These are phyloP conservation scores for Chaetomium fimeti DNA, from an alignment of 495 filamentous ascomycete genomes.

Conservation along the genomic window DNA sequence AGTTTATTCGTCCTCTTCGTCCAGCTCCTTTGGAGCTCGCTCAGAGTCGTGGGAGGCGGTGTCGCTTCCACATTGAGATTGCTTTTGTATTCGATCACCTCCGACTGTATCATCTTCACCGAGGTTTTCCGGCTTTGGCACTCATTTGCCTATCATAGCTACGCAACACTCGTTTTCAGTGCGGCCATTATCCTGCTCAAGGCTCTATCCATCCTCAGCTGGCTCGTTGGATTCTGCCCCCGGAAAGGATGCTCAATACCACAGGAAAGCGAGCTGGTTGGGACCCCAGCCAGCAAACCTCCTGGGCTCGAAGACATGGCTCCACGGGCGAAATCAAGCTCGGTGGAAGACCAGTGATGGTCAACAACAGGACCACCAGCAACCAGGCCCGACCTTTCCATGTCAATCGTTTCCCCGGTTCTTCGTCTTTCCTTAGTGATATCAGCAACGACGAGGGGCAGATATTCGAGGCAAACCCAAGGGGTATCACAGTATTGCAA, in stretches of 20 bases:
- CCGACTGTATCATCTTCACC: conserved; percentile 9
- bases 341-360: conserved; percentile 20
- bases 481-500: conserved; percentile 17
- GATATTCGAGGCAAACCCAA: background rate
- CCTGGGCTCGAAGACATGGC: background rate
- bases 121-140: background rate
- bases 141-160: background rate
- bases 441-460: conserved; percentile 27
- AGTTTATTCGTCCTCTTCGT: conserved; percentile 1
- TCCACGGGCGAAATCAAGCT: background rate
- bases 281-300: background rate
- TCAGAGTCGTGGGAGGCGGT: background rate
- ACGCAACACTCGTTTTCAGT: background rate
- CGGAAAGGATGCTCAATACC: conserved; percentile 3
- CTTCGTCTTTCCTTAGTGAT: conserved; percentile 9
- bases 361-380: conserved; percentile 7
- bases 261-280: background rate
- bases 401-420: background rate
- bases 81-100: background rate
- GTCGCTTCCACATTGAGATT: background rate
- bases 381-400: background rate
- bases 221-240: background rate
- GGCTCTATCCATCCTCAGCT: background rate
- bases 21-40: background rate
- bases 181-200: background rate